Percentiles rank a stretch among this genome's conserved stretches.
phyloP scores from a whole-genome alignment of 2,329 filamentous ascomycete genomes.

The Colletotrichum destructivum region DNA sequence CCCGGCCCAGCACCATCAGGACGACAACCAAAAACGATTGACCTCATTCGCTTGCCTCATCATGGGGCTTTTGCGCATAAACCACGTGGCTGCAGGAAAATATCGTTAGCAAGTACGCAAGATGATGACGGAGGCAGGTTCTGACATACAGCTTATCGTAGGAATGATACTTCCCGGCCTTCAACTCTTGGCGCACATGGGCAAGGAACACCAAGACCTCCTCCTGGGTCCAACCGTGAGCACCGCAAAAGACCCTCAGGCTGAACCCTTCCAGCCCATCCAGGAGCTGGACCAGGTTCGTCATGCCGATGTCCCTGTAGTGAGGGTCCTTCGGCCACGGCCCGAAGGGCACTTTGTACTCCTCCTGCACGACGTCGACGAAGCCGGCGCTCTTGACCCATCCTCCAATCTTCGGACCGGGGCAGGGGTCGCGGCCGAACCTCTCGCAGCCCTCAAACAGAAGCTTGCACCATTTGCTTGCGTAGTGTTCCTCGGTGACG shows the following conservation, averaged over 20 bases:
- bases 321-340: slow-evolving; percentile 54
- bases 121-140: background rate
- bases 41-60: background rate
- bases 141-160: slow-evolving; percentile 44
- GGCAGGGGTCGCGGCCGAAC: slow-evolving; percentile 45
- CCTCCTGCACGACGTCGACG: slow-evolving; percentile 49
- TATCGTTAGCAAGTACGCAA: background rate
- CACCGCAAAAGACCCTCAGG: slow-evolving; percentile 48
- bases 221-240: slow-evolving; percentile 48
- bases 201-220: slow-evolving; percentile 49
- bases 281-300: slow-evolving; percentile 39
- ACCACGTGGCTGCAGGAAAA: slow-evolving; percentile 31
- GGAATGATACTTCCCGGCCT: slow-evolving; percentile 47
- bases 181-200: slow-evolving; percentile 49
- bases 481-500: slow-evolving; percentile 43
- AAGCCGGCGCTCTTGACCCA: slow-evolving; percentile 55
- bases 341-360: slow-evolving; percentile 52
- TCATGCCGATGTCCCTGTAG: slow-evolving; percentile 50
- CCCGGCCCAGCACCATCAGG: no score
- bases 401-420: slow-evolving; percentile 45
- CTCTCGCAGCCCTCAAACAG: background rate
- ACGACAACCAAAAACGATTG: no score
- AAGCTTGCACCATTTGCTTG: slow-evolving; percentile 44
- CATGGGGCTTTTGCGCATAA: slow-evolving; percentile 32
- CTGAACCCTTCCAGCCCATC: slow-evolving; percentile 46